These are phyloP conservation scores for Stagonosporopsis rhizophila DNA, from an alignment of 2,329 filamentous ascomycete genomes.

Conservation along the genomic window DNA sequence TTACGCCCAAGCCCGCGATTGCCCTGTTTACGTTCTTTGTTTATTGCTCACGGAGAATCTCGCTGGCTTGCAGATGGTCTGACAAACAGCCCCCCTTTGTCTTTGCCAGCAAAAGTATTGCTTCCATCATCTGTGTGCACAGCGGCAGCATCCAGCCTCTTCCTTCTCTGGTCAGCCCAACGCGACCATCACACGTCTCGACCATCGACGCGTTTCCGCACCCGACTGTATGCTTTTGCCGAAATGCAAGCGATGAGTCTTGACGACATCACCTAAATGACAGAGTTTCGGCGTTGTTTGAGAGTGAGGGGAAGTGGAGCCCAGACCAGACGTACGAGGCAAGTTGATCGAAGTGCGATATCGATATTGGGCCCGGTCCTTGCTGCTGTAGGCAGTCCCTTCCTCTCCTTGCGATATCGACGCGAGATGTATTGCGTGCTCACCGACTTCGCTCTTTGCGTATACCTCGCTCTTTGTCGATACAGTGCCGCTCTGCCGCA, in stretches of 20 bases:
- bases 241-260: conserved; percentile 6
- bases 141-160: conserved; percentile 2
- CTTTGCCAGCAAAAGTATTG: conserved; percentile 5
- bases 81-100: too few relatives aligned
- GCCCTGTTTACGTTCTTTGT: conserved; percentile 5
- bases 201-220: conserved; percentile 6
- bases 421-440: conserved; percentile 3
- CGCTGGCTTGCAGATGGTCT: background rate
- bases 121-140: background rate
- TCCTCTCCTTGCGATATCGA: conserved; percentile 3
- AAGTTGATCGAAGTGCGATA: conserved; percentile 10
- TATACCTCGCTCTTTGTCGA: background rate
- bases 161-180: conserved; percentile 1
- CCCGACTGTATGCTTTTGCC: background rate
- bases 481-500: background rate
- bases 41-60: background rate
- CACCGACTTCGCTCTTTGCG: background rate
- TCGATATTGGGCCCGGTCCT: background rate
- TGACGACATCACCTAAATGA: conserved; percentile 6
- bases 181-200: conserved; percentile 14
- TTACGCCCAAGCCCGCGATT: background rate
- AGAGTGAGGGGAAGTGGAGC: conserved; percentile 17
- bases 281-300: conserved; percentile 17
- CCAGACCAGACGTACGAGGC: background rate
- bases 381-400: background rate